Evolutionary conservation across 192 early-diverging fungal genomes (phyloP).

Genomic region (Mortierella alpina): DNA sequence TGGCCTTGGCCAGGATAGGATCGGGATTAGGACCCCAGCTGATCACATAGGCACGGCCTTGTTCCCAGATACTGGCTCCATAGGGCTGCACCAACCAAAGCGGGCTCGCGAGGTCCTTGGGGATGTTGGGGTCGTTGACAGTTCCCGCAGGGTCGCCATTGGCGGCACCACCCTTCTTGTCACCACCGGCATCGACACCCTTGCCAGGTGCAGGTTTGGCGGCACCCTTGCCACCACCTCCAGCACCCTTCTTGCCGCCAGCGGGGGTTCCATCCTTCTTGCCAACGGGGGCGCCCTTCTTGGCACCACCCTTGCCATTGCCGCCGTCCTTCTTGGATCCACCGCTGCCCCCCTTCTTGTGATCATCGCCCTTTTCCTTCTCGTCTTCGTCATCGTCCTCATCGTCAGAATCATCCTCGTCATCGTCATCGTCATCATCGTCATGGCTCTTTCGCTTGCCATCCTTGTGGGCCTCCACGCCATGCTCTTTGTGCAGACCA

Average conservation of each 20-base stretch:
- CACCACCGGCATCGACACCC: slow-evolving; percentile 1
- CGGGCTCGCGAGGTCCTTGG: slow-evolving; percentile 17
- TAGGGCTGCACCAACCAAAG: slow-evolving; percentile 46
- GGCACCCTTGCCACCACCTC: background rate
- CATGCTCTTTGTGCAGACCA: slow-evolving; percentile 8
- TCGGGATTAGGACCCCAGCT: slow-evolving; percentile 48
- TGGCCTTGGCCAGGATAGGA: slow-evolving; percentile 17
- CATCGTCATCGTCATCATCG: background rate
- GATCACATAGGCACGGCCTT: slow-evolving; percentile 37
- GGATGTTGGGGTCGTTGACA: background rate
- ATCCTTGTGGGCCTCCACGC: slow-evolving; percentile 16
- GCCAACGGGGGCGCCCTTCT: background rate
- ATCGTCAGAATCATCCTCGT: background rate
- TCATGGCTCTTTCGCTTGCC: slow-evolving; percentile 5
- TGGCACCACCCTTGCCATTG: background rate
- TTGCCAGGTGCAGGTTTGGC: background rate
- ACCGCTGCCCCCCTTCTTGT: slow-evolving; percentile 4
- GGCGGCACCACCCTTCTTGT: background rate
- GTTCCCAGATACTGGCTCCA: slow-evolving; percentile 37
- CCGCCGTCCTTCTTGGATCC: background rate
- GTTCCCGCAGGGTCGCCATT: background rate
- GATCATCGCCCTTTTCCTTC: background rate
- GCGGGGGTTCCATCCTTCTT: background rate
- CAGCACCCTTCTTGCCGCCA: background rate
- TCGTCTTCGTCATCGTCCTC: background rate